A percentile compares a stretch with the other conserved stretches of the same genome.
phyloP scores from a whole-genome alignment of 768 basidiomycete species.

The Tricholoma terreum region DNA sequence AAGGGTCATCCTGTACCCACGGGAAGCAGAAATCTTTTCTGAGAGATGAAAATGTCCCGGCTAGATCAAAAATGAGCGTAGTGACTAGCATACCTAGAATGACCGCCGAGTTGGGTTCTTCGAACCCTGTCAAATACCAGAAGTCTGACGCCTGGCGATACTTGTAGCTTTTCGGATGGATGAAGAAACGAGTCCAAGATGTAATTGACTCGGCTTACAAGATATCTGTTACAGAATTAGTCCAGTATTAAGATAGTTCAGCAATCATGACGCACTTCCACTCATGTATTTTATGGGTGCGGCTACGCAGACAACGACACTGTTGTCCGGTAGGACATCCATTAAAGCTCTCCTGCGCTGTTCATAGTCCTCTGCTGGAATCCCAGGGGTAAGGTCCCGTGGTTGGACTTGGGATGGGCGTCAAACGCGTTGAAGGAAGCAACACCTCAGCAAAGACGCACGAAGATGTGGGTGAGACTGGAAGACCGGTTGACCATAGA shows the following conservation, averaged over 20 bases:
- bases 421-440: background rate
- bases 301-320: conserved; percentile 72
- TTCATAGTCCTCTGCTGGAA: conserved; percentile 76
- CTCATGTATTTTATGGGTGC: conserved; percentile 86
- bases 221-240: conserved; percentile 45
- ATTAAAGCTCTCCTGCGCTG: conserved; percentile 65
- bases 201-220: conserved; percentile 54
- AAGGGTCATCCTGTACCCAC: conserved; percentile 84
- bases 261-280: conserved; percentile 51
- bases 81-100: conserved; percentile 57
- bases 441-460: conserved; percentile 27
- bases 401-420: conserved; percentile 40
- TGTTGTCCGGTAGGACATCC: conserved; percentile 67
- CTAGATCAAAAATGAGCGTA: background rate
- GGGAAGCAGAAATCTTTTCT: conserved; percentile 70
- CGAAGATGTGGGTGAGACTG: conserved; percentile 81
- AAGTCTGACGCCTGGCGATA: conserved; percentile 91
- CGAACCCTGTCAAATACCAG: conserved; percentile 95
- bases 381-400: conserved; percentile 80
- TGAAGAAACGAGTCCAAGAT: background rate
- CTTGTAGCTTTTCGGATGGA: conserved; percentile 68
- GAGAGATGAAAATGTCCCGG: conserved; percentile 5
- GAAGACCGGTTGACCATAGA: conserved; percentile 75
- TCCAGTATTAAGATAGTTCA: conserved; percentile 6
- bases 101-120: conserved; percentile 88